phyloP scores from a whole-genome alignment of 495 filamentous ascomycete genomes.

The Daldinia childiae region DNA sequence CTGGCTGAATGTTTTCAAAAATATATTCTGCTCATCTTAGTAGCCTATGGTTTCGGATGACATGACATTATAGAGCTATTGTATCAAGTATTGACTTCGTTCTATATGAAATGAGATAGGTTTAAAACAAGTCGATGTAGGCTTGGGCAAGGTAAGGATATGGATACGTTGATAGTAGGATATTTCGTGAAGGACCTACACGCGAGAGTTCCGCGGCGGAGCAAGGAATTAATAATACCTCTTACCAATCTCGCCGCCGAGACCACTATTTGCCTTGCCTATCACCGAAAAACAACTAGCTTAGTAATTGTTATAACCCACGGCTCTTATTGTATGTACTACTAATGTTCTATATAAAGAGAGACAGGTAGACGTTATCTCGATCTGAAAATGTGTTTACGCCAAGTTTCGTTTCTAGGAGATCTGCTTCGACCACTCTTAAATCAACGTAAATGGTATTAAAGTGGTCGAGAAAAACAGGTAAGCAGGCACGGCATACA shows the following conservation, averaged over 20 bases:
- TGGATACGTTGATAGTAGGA: no score
- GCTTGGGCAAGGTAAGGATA: no score
- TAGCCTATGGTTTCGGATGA: no score
- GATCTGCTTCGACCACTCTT: background rate
- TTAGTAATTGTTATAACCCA: background rate
- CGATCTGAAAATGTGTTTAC: conserved; percentile 16
- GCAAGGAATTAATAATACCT: background rate
- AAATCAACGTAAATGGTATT: conserved; percentile 15
- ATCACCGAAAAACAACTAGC: background rate
- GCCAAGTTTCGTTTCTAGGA: background rate
- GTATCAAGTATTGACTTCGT: no score
- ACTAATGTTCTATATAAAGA: conserved; percentile 32
- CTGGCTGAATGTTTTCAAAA: no score
- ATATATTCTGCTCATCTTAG: no score
- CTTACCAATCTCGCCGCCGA: background rate
- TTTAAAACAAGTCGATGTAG: no score
- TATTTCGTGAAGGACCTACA: background rate
- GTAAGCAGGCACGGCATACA: background rate
- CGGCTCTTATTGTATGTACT: conserved; percentile 28
- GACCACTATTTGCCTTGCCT: background rate
- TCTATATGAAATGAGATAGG: no score
- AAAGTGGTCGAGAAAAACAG: background rate
- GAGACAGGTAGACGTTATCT: conserved; percentile 15
- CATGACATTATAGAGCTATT: no score
- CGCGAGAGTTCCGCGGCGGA: background rate